A percentile compares a stretch with the other conserved stretches of the same genome.
These are phyloP conservation scores for Chlorella sp. DNA, from an alignment of 139 green algal genomes.

Conservation along the genomic window DNA sequence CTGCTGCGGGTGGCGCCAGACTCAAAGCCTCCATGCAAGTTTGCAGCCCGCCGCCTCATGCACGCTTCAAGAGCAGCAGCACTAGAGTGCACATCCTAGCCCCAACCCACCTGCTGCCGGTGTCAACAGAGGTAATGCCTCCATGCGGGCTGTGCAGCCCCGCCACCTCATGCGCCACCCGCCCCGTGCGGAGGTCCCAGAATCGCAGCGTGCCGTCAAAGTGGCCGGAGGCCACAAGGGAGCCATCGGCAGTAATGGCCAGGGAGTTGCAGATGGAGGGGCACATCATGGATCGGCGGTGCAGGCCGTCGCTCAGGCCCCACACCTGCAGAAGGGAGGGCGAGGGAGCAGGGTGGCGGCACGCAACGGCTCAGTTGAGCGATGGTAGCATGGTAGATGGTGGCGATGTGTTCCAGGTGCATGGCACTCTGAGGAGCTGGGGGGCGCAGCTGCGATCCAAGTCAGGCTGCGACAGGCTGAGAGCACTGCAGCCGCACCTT, in stretches of 20 bases:
- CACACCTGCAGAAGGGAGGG: constrained; percentile 55
- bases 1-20: constrained; percentile 26
- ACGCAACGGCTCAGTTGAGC: too few species aligned
- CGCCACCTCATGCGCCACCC: constrained; percentile 45
- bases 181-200: constrained; percentile 68
- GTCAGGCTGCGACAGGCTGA: background rate
- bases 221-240: constrained; percentile 63
- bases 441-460: background rate
- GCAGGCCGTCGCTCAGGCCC: constrained; percentile 71
- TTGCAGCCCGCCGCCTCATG: constrained; percentile 58
- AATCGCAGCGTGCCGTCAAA: constrained; percentile 77
- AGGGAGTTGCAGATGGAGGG: constrained; percentile 69
- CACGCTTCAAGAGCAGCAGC: too few species aligned
- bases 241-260: constrained; percentile 54
- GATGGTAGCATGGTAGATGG: too few species aligned
- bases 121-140: constrained; percentile 33
- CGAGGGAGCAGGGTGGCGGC: too few species aligned
- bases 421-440: too few species aligned
- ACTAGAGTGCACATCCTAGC: too few species aligned
- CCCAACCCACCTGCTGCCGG: constrained; percentile 13
- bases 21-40: constrained; percentile 26
- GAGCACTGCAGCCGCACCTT: constrained; percentile 24
- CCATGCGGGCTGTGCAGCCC: constrained; percentile 49
- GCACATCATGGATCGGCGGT: constrained; percentile 59
- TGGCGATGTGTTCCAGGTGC: too few species aligned